Evolutionary conservation across 352 stramenopile species (phyloP), one percentile per base, ranked within the genome.

Genomic region (Globisporangium mamillatum): DNA sequence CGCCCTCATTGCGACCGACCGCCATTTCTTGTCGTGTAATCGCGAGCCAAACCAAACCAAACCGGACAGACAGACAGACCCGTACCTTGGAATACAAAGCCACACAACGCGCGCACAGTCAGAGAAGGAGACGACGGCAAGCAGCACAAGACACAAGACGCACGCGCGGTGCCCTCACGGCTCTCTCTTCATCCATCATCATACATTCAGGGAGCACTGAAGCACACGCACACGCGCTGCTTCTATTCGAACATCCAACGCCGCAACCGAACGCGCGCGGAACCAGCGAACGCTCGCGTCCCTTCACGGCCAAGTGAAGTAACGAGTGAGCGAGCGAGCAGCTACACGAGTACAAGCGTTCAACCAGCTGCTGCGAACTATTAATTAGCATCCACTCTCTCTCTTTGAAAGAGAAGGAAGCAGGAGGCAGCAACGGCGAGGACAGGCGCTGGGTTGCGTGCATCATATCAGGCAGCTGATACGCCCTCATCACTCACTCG

Each of bases 261-360:
- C 44, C 44, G 44, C 14, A 48, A 32, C 34, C 54, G 54, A 60
- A 60, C 54, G 54, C 54, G 54, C 54, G 54, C 54, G 54, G 54
- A 60, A 60, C 25, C 54, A 60, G 25, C 12, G 18, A 34, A 34
- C 50, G 8, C 44, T 24, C 27, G 27, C 16, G 54, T 38, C 25
- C 25, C 54, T 41, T 60, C 54, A 60, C 54, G 16, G 22, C 10
- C 20, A 55, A 44, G 34, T 14, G 36, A 18, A 50, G 44, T 10
- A 50, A 50, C 44, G 44, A n/a, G 44, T 22, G 41, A 50, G 41
- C 41, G 44, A 50, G 44, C 5, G 4, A 48, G 41, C 41, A 8
- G 18, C 36, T 44, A 18, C 12, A 18, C 10, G 2, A 44, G 36
- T 16, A 20, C 16, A 14, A 50, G 41, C 16, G n/a, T 18, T 50